phyloP scores from a whole-genome alignment of 139 green algal genomes.

The Chlorella sp. region DNA sequence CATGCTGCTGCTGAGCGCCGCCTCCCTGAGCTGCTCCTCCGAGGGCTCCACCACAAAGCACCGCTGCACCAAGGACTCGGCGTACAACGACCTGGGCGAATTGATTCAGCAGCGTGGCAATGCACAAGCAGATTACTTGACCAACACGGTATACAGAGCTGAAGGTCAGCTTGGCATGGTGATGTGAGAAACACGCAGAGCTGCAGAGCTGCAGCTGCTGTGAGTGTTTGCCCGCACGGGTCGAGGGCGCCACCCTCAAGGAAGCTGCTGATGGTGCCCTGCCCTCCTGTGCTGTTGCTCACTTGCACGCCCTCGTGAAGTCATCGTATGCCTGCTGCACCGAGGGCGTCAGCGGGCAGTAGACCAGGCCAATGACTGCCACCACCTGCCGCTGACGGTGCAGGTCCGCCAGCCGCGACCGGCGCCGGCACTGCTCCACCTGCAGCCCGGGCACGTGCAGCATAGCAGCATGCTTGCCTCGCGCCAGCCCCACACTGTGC shows the following conservation, averaged over 20 bases:
- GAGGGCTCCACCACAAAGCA: slow-evolving; percentile 79
- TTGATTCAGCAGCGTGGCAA: neutral
- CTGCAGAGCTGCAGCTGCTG: too few species aligned
- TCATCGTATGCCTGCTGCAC: slow-evolving; percentile 20
- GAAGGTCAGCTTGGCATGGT: too few species aligned
- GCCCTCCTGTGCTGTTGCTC: too few species aligned
- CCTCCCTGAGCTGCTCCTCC: slow-evolving; percentile 45
- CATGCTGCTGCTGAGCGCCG: slow-evolving; percentile 19
- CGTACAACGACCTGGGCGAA: slow-evolving; percentile 33
- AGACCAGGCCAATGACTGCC: slow-evolving; percentile 72
- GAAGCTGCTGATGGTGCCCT: too few species aligned
- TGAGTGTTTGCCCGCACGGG: too few species aligned
- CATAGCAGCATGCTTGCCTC: neutral
- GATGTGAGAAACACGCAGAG: too few species aligned
- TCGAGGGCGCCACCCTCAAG: too few species aligned
- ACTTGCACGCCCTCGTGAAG: slow-evolving; percentile 22
- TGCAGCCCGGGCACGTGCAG: too few species aligned
- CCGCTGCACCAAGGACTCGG: slow-evolving; percentile 58
- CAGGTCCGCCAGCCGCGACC: slow-evolving; percentile 40
- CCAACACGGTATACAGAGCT: too few species aligned
- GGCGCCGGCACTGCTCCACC: slow-evolving; percentile 32
- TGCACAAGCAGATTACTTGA: too few species aligned
- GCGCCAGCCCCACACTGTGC: too few species aligned
- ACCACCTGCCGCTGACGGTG: slow-evolving; percentile 52
- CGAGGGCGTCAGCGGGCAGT: slow-evolving; percentile 44